Conservation (phyloP, 768 basidiomycete species). For the Strobilomyces confusus region DNA sequence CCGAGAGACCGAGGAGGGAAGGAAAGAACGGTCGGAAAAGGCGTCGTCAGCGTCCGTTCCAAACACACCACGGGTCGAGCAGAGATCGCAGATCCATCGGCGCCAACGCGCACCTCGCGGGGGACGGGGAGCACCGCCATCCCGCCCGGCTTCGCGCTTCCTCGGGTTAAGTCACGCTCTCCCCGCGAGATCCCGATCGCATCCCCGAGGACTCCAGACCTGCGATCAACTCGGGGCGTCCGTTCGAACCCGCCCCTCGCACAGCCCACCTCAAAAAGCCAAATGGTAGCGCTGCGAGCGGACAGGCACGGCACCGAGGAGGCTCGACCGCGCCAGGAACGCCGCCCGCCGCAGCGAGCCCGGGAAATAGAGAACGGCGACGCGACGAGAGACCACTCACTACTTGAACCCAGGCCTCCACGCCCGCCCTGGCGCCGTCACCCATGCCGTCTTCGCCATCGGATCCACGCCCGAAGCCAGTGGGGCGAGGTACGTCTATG, state of each 20-base stretch:
- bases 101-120: neutral
- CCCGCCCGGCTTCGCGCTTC: slow-evolving; percentile 4
- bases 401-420: slow-evolving; percentile 28
- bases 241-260: neutral
- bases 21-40: neutral
- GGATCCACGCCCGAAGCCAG: slow-evolving; percentile 46
- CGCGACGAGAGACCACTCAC: slow-evolving; percentile 21
- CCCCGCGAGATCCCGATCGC: slow-evolving; percentile 15
- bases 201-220: slow-evolving; percentile 11
- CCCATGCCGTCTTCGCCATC: slow-evolving; percentile 11
- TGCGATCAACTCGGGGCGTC: slow-evolving; percentile 12
- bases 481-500: slow-evolving; percentile 35
- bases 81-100: slow-evolving; percentile 6
- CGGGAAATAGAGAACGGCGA: too few relatives aligned
- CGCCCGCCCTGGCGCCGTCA: slow-evolving; percentile 30
- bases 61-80: neutral
- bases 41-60: neutral
- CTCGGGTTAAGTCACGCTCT: slow-evolving; percentile 3
- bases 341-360: neutral
- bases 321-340: neutral
- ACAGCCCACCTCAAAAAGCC: neutral
- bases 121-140: slow-evolving; percentile 16
- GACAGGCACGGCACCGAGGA: neutral
- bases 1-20: neutral
- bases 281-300: neutral